These are phyloP conservation scores for Wickerhamomyces pijperi DNA, from an alignment of 805 yeast species.

Conservation along the genomic window DNA sequence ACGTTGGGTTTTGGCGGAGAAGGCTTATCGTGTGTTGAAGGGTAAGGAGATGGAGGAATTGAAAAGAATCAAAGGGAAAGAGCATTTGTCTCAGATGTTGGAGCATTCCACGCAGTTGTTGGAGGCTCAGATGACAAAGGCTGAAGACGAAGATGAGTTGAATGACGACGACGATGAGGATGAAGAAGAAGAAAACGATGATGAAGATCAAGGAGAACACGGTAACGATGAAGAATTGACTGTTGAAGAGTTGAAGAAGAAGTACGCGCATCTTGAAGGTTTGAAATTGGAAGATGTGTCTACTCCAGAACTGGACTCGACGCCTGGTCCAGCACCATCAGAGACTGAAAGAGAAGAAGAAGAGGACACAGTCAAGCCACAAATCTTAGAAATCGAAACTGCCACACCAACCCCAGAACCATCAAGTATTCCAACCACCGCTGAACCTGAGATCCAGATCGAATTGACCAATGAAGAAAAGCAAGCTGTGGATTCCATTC, in stretches of 20 bases:
- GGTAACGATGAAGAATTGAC: constrained; percentile 20
- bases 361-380: constrained; percentile 16
- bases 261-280: constrained; percentile 16
- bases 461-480: constrained; percentile 13
- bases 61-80: constrained; percentile 72
- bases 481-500: constrained; percentile 19
- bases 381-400: constrained; percentile 11
- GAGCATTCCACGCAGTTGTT: constrained; percentile 85
- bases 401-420: constrained; percentile 7
- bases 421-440: background rate
- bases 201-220: constrained; percentile 1
- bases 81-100: constrained; percentile 76
- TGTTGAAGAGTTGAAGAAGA: constrained; percentile 17
- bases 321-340: background rate
- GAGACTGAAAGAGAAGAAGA: too few species aligned
- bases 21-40: constrained; percentile 63
- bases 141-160: constrained; percentile 16
- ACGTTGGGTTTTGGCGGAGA: constrained; percentile 85
- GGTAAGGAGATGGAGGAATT: constrained; percentile 71
- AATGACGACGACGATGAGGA: constrained; percentile 16
- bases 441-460: background rate
- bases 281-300: constrained; percentile 18
- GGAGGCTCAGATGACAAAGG: constrained; percentile 65
- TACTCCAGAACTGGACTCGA: constrained; percentile 10
- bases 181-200: constrained; percentile 21